Evolutionary conservation across 1,284 basidiomycete genomes (phyloP), one percentile per base, ranked within the genome.

Genomic region (Meira nashicola): DNA sequence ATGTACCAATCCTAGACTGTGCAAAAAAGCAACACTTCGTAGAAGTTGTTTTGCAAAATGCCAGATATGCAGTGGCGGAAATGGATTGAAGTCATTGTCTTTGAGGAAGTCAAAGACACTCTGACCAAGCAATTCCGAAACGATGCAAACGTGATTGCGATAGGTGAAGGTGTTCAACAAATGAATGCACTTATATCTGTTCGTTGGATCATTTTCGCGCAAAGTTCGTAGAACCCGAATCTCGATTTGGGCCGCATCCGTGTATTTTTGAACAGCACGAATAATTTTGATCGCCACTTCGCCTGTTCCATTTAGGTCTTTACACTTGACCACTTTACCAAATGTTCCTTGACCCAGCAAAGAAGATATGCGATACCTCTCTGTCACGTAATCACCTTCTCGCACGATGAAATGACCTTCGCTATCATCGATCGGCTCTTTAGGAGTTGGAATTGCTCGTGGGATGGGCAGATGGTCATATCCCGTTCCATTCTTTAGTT

Each of bases 41-140:
- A 98, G 83, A 59, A 99, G 82, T 80, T 96, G 92, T 67, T 85
- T 85, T 40, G 93, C 94, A 77, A 99, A 98, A 58, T 87, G 86
- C 82, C 97, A 95, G 57, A 99, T 98, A 74, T 99, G 93, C 64
- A 87, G 85, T 65, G 91, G 87, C 57, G 94, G 94, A 79, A 99
- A 99, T 1, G 95, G 92, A 50, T 89, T 86, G 80, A 97, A 99
- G 63, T 89, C 86, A 80, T 99, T 99, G 77, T 95, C 91, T 82
- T 97, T 98, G 72, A 99, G 83, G 78, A 98, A 99, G 79, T 99
- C 95, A 77, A 97, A 99, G 21, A 99, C 90, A 80, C 92, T 97
- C 87, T 93, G 91, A 66, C 92, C 92, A 53, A 97, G 84, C 39
- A 99, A 84, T 79, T 97, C 94, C 7, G 93, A 93, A 48, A 98